A percentile compares a stretch with the other conserved stretches of the same genome.
These are phyloP conservation scores for Clonostachys sp. DNA, from an alignment of 2,329 filamentous ascomycete species.

Conservation along the genomic window DNA sequence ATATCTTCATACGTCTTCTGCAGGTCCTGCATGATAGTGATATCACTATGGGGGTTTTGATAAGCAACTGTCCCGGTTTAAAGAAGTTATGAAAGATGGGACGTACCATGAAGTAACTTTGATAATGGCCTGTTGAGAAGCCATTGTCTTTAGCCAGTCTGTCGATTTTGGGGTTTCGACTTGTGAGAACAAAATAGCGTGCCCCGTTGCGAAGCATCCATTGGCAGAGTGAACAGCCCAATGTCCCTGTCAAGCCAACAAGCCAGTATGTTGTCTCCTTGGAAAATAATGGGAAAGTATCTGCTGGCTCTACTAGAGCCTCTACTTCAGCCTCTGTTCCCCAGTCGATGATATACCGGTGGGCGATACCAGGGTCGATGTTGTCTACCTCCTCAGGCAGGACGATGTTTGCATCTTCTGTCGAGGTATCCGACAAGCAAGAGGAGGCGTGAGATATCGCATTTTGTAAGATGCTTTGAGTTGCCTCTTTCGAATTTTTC, in stretches of 20 bases:
- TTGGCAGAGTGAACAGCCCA: conserved; percentile 28
- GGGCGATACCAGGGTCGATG: too few species aligned
- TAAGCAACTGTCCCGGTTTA: too few species aligned
- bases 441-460: too few species aligned
- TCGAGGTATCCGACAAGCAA: too few species aligned
- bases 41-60: neutral
- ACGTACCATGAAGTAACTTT: neutral
- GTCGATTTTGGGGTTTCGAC: conserved; percentile 27
- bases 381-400: too few species aligned
- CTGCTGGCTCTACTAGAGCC: neutral
- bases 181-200: conserved; percentile 27
- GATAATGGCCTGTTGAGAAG: conserved; percentile 1
- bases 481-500: too few species aligned
- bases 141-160: conserved; percentile 12
- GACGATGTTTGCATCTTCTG: too few species aligned
- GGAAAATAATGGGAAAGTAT: conserved; percentile 8
- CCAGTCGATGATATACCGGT: neutral
- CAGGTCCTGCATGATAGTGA: neutral
- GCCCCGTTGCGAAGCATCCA: conserved; percentile 34
- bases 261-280: conserved; percentile 23
- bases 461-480: too few species aligned
- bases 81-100: too few species aligned
- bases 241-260: conserved; percentile 19
- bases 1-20: conserved; percentile 10
- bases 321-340: neutral